Conservation (phyloP, 2,329 filamentous ascomycete genomes). For the Leptographium radiaticola region DNA sequence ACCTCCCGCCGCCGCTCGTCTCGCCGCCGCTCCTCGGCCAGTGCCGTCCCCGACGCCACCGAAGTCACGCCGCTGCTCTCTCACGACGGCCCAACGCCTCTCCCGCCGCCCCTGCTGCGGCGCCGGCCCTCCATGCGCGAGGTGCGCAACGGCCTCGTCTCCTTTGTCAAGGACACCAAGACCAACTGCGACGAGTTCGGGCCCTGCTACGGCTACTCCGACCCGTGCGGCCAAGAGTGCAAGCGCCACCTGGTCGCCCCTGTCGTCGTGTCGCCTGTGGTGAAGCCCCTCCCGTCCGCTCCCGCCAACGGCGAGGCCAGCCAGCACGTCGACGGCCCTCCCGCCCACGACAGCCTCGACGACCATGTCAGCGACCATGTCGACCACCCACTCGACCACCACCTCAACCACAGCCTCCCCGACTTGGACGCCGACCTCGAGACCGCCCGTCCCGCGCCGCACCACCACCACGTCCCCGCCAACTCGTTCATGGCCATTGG, state of each 20-base stretch:
- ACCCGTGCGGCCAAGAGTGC: slow-evolving; percentile 53
- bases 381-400: background rate
- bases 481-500: slow-evolving; percentile 91
- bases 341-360: background rate
- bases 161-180: slow-evolving; percentile 53
- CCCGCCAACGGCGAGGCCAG: background rate
- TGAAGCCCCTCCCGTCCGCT: slow-evolving; percentile 6
- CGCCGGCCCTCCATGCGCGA: slow-evolving; percentile 41
- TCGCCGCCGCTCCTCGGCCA: background rate
- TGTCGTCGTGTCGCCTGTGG: slow-evolving; percentile 1
- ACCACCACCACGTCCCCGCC: slow-evolving; percentile 90
- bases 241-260: slow-evolving; percentile 40
- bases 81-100: slow-evolving; percentile 10
- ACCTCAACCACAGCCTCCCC: slow-evolving; percentile 5
- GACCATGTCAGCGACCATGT: no score
- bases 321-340: background rate
- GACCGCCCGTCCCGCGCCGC: slow-evolving; percentile 23
- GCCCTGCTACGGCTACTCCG: slow-evolving; percentile 50
- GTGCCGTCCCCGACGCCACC: slow-evolving; percentile 8
- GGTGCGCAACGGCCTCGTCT: slow-evolving; percentile 44
- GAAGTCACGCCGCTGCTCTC: slow-evolving; percentile 38
- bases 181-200: slow-evolving; percentile 47
- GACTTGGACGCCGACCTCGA: slow-evolving; percentile 8
- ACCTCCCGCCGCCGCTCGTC: background rate
- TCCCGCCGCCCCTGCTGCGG: slow-evolving; percentile 16